These are phyloP conservation scores for Stephanocyclus meneghinianus DNA, from an alignment of 352 stramenopile species.

Conservation along the genomic window DNA sequence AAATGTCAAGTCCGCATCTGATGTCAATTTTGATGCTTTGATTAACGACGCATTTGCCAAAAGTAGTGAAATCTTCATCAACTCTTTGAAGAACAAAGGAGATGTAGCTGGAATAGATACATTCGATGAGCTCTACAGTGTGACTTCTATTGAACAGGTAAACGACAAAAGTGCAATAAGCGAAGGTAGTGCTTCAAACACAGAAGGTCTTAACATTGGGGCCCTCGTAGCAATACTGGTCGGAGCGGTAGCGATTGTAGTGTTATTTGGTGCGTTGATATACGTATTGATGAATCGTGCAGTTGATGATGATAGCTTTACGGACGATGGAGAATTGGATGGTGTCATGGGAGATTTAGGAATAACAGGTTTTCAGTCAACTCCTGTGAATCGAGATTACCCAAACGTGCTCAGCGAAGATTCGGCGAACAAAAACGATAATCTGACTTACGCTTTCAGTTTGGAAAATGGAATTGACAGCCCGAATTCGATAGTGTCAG, in stretches of 20 bases:
- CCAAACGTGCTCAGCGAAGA: constrained; percentile 9
- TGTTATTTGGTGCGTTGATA: constrained; percentile 2
- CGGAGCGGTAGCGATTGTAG: neutral
- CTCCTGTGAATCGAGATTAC: neutral
- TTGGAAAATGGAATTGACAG: constrained; percentile 55
- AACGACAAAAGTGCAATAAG: constrained; percentile 7
- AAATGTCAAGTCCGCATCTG: constrained; percentile 4
- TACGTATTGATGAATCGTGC: neutral
- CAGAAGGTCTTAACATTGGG: neutral
- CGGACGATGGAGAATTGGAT: neutral
- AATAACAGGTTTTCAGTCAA: neutral
- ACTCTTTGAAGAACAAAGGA: constrained; percentile 18
- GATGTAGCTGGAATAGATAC: constrained; percentile 31
- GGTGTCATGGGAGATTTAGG: neutral
- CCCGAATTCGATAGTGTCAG: constrained; percentile 8
- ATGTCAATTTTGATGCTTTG: constrained; percentile 19
- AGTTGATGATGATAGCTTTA: neutral
- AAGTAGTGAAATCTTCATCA: constrained; percentile 13
- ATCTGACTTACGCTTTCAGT: constrained; percentile 64
- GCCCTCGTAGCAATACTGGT: constrained; percentile 8
- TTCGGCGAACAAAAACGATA: constrained; percentile 36
- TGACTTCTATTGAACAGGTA: constrained; percentile 15
- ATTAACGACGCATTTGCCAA: constrained; percentile 24
- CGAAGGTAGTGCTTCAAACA: constrained; percentile 1
- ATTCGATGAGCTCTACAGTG: constrained; percentile 24